These are phyloP conservation scores for Phytophthora meadii DNA, from an alignment of 352 stramenopile species.

Conservation along the genomic window DNA sequence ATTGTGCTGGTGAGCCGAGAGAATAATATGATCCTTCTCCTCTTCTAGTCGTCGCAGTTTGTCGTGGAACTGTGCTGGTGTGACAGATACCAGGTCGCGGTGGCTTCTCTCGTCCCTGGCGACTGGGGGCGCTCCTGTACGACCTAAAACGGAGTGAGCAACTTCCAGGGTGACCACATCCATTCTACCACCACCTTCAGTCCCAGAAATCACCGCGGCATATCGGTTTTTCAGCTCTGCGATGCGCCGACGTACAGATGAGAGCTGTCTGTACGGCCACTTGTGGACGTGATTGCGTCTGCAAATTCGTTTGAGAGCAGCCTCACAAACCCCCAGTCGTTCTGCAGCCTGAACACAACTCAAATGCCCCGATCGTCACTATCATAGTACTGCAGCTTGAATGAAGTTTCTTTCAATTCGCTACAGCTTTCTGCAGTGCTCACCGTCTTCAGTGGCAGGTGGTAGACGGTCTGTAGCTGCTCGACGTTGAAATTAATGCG, in stretches of 20 bases:
- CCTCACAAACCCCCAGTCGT: conserved; percentile 71
- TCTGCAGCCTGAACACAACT: conserved; percentile 56
- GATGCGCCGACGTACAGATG: conserved; percentile 67
- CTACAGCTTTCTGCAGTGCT: conserved; percentile 7
- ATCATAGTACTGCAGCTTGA: conserved; percentile 4
- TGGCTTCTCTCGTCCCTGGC: background rate
- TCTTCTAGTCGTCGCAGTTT: conserved; percentile 37
- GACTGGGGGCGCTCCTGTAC: conserved; percentile 4
- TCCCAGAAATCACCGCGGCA: conserved; percentile 3
- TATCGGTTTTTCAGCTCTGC: conserved; percentile 32
- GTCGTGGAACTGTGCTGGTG: conserved; percentile 9
- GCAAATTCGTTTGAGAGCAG: conserved; percentile 85
- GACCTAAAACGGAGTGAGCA: background rate
- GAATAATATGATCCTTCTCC: conserved; percentile 42
- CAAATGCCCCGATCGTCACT: conserved; percentile 27
- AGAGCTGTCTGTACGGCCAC: conserved; percentile 77
- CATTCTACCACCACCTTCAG: conserved; percentile 11
- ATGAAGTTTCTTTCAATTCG: too few species aligned
- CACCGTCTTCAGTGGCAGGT: conserved; percentile 77
- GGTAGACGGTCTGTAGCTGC: conserved; percentile 69
- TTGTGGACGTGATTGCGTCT: conserved; percentile 72
- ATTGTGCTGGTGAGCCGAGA: conserved; percentile 19
- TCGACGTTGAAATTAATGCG: conserved; percentile 66
- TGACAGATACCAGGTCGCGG: background rate
- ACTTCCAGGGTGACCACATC: background rate